Conservation (phyloP, 2,329 filamentous ascomycete genomes). For the Dothistroma septosporum region DNA sequence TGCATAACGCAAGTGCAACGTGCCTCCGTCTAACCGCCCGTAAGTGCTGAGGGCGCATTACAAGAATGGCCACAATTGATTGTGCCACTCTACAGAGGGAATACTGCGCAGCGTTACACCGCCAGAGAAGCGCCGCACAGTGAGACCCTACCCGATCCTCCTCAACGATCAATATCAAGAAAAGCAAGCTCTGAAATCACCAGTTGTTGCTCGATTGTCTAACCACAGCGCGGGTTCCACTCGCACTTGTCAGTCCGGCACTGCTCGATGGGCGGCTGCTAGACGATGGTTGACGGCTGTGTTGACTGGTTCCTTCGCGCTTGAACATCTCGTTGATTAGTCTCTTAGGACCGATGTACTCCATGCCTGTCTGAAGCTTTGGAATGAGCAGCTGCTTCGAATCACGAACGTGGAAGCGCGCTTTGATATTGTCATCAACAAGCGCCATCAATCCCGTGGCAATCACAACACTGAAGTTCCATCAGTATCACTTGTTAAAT, state of each 20-base stretch:
- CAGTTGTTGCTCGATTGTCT: slow-evolving; percentile 18
- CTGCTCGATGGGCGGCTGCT: slow-evolving; percentile 24
- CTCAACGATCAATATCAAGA: neutral
- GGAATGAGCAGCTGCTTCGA: slow-evolving; percentile 52
- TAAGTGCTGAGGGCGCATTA: neutral
- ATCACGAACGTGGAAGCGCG: slow-evolving; percentile 62
- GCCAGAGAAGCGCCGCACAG: slow-evolving; percentile 11
- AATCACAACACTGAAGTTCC: slow-evolving; percentile 66
- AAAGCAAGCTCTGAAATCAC: slow-evolving; percentile 7
- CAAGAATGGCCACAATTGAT: neutral
- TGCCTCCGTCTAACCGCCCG: slow-evolving; percentile 13
- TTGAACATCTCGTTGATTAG: slow-evolving; percentile 63
- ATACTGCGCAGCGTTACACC: slow-evolving; percentile 9
- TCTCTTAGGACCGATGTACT: slow-evolving; percentile 59
- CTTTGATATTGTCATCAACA: slow-evolving; percentile 86
- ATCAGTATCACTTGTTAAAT: slow-evolving; percentile 8
- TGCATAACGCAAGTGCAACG: slow-evolving; percentile 17
- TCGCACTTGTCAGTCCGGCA: slow-evolving; percentile 5
- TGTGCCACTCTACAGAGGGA: neutral
- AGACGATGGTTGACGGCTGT: slow-evolving; percentile 21
- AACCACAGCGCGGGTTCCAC: slow-evolving; percentile 7
- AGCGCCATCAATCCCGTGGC: slow-evolving; percentile 84
- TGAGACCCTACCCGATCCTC: slow-evolving; percentile 7
- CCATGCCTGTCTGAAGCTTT: slow-evolving; percentile 54
- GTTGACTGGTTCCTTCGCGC: slow-evolving; percentile 37